phyloP scores from a whole-genome alignment of 2,329 filamentous ascomycete species.

The Akanthomyces muscarius region DNA sequence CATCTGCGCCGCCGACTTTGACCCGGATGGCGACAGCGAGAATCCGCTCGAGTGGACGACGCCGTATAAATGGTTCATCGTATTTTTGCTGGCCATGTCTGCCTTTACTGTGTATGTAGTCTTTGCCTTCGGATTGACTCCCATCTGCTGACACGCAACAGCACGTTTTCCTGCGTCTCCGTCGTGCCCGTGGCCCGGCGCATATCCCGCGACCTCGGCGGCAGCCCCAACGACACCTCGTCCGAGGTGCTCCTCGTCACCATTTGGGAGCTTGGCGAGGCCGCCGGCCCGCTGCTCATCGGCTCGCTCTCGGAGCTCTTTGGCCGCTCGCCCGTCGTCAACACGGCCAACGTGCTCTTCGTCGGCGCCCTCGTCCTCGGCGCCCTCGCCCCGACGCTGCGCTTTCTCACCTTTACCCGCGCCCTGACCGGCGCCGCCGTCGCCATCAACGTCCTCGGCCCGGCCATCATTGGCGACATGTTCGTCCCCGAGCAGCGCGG shows the following conservation, averaged over 20 bases:
- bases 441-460: conserved; percentile 60
- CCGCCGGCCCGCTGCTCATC: conserved; percentile 56
- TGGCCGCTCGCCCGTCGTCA: conserved; percentile 53
- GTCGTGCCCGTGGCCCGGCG: conserved; percentile 50
- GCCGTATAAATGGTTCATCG: conserved; percentile 13
- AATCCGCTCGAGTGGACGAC: conserved; percentile 15
- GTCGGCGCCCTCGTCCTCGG: conserved; percentile 44
- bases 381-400: conserved; percentile 42
- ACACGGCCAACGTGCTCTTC: conserved; percentile 49
- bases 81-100: conserved; percentile 13
- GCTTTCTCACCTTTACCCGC: conserved; percentile 49
- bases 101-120: conserved; percentile 7
- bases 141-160: conserved; percentile 23
- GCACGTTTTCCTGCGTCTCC: conserved; percentile 55
- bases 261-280: conserved; percentile 66
- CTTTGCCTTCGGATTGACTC: neutral
- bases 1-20: conserved; percentile 17
- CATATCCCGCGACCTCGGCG: conserved; percentile 46
- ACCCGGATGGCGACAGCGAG: conserved; percentile 21
- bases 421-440: conserved; percentile 59
- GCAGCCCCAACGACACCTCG: conserved; percentile 38
- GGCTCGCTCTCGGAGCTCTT: conserved; percentile 60
- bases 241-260: conserved; percentile 61
- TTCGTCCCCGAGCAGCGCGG: conserved; percentile 55
- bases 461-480: conserved; percentile 61